Evolutionary conservation across 345 rosid genomes (phyloP).

Genomic region (Kandelia obovata): DNA sequence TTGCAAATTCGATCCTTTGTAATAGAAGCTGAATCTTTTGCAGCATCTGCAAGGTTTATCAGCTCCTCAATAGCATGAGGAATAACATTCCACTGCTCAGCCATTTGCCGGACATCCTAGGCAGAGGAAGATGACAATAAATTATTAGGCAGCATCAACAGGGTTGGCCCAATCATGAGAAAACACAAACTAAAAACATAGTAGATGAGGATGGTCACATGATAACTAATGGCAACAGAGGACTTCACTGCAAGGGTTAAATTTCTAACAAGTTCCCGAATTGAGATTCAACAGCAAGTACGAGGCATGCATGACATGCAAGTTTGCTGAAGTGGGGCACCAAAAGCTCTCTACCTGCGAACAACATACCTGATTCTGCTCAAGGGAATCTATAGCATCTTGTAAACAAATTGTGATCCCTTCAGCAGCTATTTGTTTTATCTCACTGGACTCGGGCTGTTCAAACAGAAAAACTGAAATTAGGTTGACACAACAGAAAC

Average conservation of each 20-base stretch:
- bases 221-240: neutral
- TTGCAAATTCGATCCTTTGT: constrained; percentile 48
- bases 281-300: neutral
- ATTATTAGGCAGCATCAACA: too few relatives aligned
- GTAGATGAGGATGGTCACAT: too few relatives aligned
- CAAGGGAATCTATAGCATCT: constrained; percentile 79
- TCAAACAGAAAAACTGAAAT: constrained; percentile 17
- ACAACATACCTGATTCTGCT: constrained; percentile 63
- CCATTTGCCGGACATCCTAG: constrained; percentile 49
- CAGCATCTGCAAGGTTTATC: constrained; percentile 39
- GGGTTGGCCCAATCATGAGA: too few relatives aligned
- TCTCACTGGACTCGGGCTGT: constrained; percentile 81
- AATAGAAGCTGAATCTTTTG: constrained; percentile 24
- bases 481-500: constrained; percentile 4
- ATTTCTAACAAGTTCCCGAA: neutral
- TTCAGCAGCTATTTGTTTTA: constrained; percentile 72
- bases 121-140: constrained; percentile 6
- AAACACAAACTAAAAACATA: too few relatives aligned
- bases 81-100: constrained; percentile 81
- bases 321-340: neutral
- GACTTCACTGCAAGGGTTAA: neutral
- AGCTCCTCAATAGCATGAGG: constrained; percentile 82
- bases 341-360: neutral
- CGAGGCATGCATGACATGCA: too few relatives aligned
- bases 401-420: constrained; percentile 89